These are phyloP conservation scores for Nectriaceae sp. DNA, from an alignment of 2,329 filamentous ascomycete species.

Conservation along the genomic window DNA sequence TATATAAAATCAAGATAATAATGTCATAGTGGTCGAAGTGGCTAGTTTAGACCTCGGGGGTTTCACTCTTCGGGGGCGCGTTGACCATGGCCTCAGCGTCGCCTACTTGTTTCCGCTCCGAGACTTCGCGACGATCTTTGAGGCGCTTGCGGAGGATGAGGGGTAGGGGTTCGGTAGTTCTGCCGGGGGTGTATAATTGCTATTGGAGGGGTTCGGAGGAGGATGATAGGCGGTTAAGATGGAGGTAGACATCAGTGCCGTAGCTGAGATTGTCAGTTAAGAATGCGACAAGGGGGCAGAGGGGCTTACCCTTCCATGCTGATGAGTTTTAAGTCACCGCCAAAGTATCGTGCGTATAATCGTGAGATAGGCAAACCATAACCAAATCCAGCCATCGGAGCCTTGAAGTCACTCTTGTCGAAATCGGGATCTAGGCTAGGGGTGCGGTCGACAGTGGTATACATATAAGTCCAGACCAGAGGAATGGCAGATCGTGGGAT, in stretches of 20 bases:
- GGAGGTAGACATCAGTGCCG: constrained; percentile 96
- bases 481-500: constrained; percentile 93
- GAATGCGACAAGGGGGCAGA: constrained; percentile 7
- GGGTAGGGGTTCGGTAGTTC: constrained; percentile 35
- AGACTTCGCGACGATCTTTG: constrained; percentile 68
- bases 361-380: constrained; percentile 94
- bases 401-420: constrained; percentile 98
- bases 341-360: constrained; percentile 95
- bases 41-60: constrained; percentile 31
- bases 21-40: not conserved
- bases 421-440: constrained; percentile 96
- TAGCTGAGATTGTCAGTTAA: constrained; percentile 61
- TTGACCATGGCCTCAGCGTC: constrained; percentile 80
- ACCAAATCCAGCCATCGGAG: constrained; percentile 98
- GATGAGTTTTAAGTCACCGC: constrained; percentile 94
- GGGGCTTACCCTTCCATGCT: constrained; percentile 93
- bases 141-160: constrained; percentile 64
- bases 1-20: not conserved
- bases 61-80: constrained; percentile 39
- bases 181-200: constrained; percentile 61
- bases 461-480: constrained; percentile 99
- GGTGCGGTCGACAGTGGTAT: constrained; percentile 95
- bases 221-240: constrained; percentile 92
- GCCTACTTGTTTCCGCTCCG: constrained; percentile 86
- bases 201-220: constrained; percentile 97